phyloP scores from a whole-genome alignment of 768 basidiomycete species.

The Rhizopogon salebrosus region DNA sequence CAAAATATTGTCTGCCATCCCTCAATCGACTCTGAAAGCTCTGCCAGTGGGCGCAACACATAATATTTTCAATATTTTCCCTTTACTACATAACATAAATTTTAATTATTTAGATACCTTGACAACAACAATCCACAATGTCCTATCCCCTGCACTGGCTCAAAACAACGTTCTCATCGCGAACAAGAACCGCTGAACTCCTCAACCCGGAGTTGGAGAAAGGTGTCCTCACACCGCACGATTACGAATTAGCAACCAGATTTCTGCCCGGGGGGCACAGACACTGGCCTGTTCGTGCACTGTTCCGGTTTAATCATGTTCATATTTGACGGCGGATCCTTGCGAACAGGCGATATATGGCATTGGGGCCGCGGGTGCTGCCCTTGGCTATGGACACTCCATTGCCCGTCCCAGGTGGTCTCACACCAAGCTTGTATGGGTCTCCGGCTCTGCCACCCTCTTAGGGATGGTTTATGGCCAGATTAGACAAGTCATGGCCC shows the following conservation, averaged over 20 bases:
- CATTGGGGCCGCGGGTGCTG: constrained; percentile 16
- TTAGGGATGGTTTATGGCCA: constrained; percentile 30
- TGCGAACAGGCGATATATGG: constrained; percentile 17
- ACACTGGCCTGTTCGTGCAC: constrained; percentile 37
- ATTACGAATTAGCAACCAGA: constrained; percentile 49
- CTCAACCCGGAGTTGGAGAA: constrained; percentile 26
- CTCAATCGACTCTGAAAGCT: no score
- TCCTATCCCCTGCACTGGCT: constrained; percentile 34
- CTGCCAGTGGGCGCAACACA: background rate
- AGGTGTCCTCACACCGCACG: constrained; percentile 30
- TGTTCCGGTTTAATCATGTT: constrained; percentile 3
- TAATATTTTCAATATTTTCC: background rate
- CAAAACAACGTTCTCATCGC: constrained; percentile 40
- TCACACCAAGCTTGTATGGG: constrained; percentile 18
- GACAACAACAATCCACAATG: constrained; percentile 11
- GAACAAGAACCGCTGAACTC: constrained; percentile 26
- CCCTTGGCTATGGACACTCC: constrained; percentile 21
- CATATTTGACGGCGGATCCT: constrained; percentile 1
- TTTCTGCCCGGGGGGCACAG: constrained; percentile 50
- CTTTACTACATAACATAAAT: background rate
- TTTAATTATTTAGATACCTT: background rate
- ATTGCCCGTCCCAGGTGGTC: constrained; percentile 25
- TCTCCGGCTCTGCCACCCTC: constrained; percentile 19
- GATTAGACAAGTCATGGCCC: constrained; percentile 23
- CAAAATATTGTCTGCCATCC: no score